Base-by-base conservation (phyloP, 768 basidiomycete genomes). In the Mycena crocata region DNA sequence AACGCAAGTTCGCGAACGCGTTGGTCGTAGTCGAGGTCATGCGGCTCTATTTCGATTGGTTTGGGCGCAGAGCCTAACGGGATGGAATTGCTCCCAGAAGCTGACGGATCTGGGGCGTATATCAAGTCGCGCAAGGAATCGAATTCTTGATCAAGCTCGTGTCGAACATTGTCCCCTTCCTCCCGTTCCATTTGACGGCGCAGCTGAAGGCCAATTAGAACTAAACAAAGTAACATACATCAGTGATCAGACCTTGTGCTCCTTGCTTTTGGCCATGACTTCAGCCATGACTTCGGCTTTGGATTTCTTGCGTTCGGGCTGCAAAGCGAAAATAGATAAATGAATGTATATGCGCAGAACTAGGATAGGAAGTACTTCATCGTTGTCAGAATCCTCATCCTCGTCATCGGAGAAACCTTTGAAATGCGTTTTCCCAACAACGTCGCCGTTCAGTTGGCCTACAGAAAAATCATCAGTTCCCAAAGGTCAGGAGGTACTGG, bases 281-380 rank as follows among this genome's bases (percentile, higher is more conserved):
- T 99, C 98, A 0, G 93, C 89, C 98, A 99, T 99, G 66, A 98
- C 94, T 74, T 99, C 96, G 2, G 93, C 91, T 79, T 97, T 98
- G 5, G 91, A 89, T 80, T 94, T 97, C 79, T 97, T 98, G 64
- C 90, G 84, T 49, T 87, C 87, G 10, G 92, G 92, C 93, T 96
- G 72, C 5, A 17, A 44, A 28, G 65, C n/a, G n/a, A n/a, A 51
- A 44, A n/a, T 49, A 64, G 17, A 57, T 50, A 56, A 61, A 61
- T 48, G 2, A 23, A 52, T 62, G 48, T 56, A 60, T n/a, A n/a
- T n/a, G 21, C 46, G 24, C 26, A 44, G 37, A 61, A 40, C 32
- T 7, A 39, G 34, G 39, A 12, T 46, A 57, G 34, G 2, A 24
- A 63, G 30, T 69, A 78, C 82, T 76, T 85, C 88, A 56, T 85